Base-by-base conservation (phyloP, 106 monocot species). In the Dendrobium officinale region DNA sequence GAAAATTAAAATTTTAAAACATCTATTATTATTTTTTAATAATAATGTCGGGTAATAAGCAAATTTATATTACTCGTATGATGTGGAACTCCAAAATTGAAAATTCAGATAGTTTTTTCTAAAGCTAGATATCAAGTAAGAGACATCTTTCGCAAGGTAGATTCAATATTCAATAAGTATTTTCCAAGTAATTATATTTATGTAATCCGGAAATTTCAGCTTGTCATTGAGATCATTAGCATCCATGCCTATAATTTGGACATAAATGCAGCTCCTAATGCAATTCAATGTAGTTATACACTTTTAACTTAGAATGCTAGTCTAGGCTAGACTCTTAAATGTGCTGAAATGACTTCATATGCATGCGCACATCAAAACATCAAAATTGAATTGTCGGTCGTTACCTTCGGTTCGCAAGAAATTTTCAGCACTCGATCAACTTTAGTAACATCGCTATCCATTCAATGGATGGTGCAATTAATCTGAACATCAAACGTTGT, bases 391-490 rank as follows among this genome's bases (percentile, higher is more conserved):
- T n/a, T 40, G 22, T 78, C 13, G 29, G 31, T 44, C 29, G 15
- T 48, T 44, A 88, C 88, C 80, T 86, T 85, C 37, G 44, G 64
- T 66, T n/a, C 22, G 26, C n/a, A 80, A 81, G 80, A 19, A 85
- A 79, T 80, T 75, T 80, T 40, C 17, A 41, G 75, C 31, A 54
- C 55, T 47, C 75, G 66, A 56, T 26, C 73, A 75, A 75, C 67
- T 78, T 81, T 83, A 79, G 83, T 10, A 70, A 20, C 80, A 85
- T 79, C 83, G 54, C 55, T 83, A 75, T 83, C 88, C 88, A 88
- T 88, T 55, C 80, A 86, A 66, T 42, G 67, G 42, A 79, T 41
- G 47, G 2, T 20, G 11, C 44, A 27, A 42, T 85, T 45, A 20
- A 75, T 75, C 75, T 75, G 74, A 48, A 48, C 17, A 42, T 42